Conservation (phyloP, 176 grass and related monocot species). For the Areca catechu region DNA sequence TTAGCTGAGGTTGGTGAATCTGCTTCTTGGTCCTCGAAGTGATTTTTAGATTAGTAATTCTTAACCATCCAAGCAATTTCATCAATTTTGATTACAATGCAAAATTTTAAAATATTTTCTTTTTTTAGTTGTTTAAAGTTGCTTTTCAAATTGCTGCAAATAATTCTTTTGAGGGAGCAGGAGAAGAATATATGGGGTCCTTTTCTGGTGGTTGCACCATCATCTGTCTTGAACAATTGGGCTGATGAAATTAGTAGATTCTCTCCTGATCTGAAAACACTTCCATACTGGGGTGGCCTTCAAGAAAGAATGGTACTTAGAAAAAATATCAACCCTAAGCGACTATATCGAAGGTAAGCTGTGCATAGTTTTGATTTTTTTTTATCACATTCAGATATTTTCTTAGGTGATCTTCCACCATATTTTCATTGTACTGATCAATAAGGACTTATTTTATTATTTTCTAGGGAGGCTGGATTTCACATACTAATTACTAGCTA, state of each 20-base stretch:
- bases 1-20: conserved; percentile 81
- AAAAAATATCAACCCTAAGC: conserved; percentile 96
- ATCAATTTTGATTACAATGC: too few relatives aligned
- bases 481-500: conserved; percentile 99
- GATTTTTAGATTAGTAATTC: too few relatives aligned
- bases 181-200: conserved; percentile 99
- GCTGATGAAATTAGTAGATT: conserved; percentile 92
- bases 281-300: conserved; percentile 90
- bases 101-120: too few relatives aligned
- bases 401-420: too few relatives aligned
- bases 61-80: too few relatives aligned
- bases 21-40: too few relatives aligned
- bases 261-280: conserved; percentile 96
- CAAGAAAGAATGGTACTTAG: conserved; percentile 70
- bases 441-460: conserved; percentile 17
- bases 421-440: conserved; percentile 1
- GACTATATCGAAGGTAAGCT: conserved; percentile 79
- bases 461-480: conserved; percentile 73
- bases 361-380: not conserved
- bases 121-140: too few relatives aligned
- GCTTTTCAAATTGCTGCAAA: too few relatives aligned
- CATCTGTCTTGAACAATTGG: conserved; percentile 99
- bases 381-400: not conserved
- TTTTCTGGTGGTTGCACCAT: conserved; percentile 96
- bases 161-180: conserved; percentile 32